Percentiles rank a stretch among this genome's conserved stretches.
phyloP scores from a whole-genome alignment of 2,329 filamentous ascomycete genomes.

The Aspergillus transmontanensis region DNA sequence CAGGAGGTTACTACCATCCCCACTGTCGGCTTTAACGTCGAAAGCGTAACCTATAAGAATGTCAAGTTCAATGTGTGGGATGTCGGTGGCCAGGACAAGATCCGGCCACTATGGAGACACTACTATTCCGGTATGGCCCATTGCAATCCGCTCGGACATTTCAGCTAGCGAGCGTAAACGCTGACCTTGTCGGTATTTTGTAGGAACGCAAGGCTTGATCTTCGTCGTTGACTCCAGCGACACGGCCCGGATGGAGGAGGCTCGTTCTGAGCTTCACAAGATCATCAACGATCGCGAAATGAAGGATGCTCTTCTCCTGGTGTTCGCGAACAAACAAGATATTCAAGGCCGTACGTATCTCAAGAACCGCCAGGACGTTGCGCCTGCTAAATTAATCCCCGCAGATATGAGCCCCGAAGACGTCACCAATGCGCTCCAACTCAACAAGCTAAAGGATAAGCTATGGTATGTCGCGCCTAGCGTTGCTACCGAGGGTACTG shows the following conservation, averaged over 20 bases:
- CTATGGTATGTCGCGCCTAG: conserved; percentile 84
- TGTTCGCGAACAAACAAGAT: conserved; percentile 99
- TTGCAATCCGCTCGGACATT: neutral
- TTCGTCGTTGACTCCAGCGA: conserved; percentile 98
- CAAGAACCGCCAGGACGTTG: conserved; percentile 1
- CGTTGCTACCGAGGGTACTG: conserved; percentile 79
- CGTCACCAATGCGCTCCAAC: conserved; percentile 75
- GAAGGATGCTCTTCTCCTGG: conserved; percentile 89
- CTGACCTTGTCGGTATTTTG: conserved; percentile 8
- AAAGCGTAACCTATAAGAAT: conserved; percentile 98
- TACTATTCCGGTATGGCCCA: conserved; percentile 75
- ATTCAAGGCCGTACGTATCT: conserved; percentile 68
- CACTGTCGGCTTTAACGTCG: conserved; percentile 98
- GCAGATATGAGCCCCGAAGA: conserved; percentile 77
- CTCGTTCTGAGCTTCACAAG: conserved; percentile 87
- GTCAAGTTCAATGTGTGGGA: conserved; percentile 99
- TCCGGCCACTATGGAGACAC: conserved; percentile 93
- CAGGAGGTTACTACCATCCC: conserved; percentile 98
- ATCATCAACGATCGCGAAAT: conserved; percentile 98
- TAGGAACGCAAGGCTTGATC: conserved; percentile 94
- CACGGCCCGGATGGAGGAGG: conserved; percentile 87
- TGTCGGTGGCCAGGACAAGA: conserved; percentile 98
- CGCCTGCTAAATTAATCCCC: conserved; percentile 19
- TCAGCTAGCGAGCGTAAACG: neutral
- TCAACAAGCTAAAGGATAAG: conserved; percentile 78